Evolutionary conservation across 352 stramenopile genomes (phyloP).

Genomic region (Phytopythium oedochilum): DNA sequence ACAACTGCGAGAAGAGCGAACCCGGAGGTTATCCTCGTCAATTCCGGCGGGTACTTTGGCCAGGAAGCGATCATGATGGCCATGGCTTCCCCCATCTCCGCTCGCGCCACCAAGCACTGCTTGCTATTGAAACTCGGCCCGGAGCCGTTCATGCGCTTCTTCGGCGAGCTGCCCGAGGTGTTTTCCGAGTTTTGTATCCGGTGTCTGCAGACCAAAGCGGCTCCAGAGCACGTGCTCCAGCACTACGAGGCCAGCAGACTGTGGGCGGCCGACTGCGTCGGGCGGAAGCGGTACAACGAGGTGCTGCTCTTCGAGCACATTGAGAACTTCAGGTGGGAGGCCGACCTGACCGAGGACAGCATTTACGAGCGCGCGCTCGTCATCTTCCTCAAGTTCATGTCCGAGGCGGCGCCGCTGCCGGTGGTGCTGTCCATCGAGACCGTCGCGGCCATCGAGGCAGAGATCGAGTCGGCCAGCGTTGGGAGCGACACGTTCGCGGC

Average conservation of each 20-base stretch:
- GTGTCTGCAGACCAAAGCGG: slow-evolving; percentile 40
- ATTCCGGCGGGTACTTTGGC: slow-evolving; percentile 58
- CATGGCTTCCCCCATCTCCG: slow-evolving; percentile 26
- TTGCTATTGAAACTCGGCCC: slow-evolving; percentile 35
- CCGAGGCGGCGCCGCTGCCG: slow-evolving; percentile 20
- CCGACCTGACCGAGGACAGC: slow-evolving; percentile 40
- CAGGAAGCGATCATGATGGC: slow-evolving; percentile 61
- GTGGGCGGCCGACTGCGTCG: slow-evolving; percentile 55
- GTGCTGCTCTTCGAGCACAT: slow-evolving; percentile 59
- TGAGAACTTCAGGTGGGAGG: slow-evolving; percentile 62
- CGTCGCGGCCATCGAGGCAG: slow-evolving; percentile 33
- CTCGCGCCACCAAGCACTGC: slow-evolving; percentile 35
- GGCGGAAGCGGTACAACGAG: slow-evolving; percentile 35
- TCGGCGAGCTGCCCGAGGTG: slow-evolving; percentile 41
- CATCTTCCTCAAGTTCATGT: slow-evolving; percentile 58
- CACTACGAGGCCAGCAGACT: slow-evolving; percentile 60
- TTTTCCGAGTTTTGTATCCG: slow-evolving; percentile 72
- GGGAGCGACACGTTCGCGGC: slow-evolving; percentile 35
- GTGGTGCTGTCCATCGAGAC: slow-evolving; percentile 25
- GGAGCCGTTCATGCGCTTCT: slow-evolving; percentile 48
- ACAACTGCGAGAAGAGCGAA: not conserved
- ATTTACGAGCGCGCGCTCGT: slow-evolving; percentile 48
- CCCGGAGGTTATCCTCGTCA: slow-evolving; percentile 27
- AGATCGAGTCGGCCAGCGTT: slow-evolving; percentile 33
- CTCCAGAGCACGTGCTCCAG: slow-evolving; percentile 57